Evolutionary conservation across 805 yeast species (phyloP), one percentile per base, ranked within the genome.

Genomic region (Sugiyamaella qingdaonensis): DNA sequence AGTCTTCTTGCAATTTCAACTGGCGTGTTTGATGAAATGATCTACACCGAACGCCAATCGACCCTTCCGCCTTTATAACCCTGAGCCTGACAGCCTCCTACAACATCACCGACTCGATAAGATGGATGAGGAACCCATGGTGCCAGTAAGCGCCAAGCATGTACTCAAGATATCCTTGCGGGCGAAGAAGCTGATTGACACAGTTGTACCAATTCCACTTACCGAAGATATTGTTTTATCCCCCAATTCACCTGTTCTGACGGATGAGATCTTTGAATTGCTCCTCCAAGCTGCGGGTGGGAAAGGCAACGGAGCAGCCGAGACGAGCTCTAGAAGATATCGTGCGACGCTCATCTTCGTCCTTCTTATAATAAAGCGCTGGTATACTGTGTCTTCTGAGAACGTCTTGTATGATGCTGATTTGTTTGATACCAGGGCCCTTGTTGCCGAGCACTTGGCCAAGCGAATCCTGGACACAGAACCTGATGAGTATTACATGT

Each of bases 231-330:
- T 73, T 2, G 77, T 88, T 44, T 70, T 79, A 4, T 68, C 75
- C 9, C 80, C 82, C 4, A 81, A 79, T 51, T 81, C 88, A 0
- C 76, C 82, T 1, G 75, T 86, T 36, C 67, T 88, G 52, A 84
- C 80, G 56, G 73, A 73, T 2, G 73, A 75, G 14, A 86, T 86
- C 1, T 65, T 86, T n/a, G 65, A 74, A 11, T 73, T 88, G 54
- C 85, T 82, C 1, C 74, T 78, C 51, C 77, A 76, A 29, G 94
- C 95, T 4, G 95, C 95, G 16, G 95, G 95, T 9, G 96, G 95
- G 18, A 73, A 74, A 47, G 88, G 88, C 4, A 69, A 78, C 46
- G 86, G 85, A 1, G 68, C 73, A 48, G 63, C 68, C 21, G 82
- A 81, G 0, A 70, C 84, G 0, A 74, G 84, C 1, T 73, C 84